Evolutionary conservation across 1,284 basidiomycete genomes (phyloP).

Genomic region (Inonotus obliquus): DNA sequence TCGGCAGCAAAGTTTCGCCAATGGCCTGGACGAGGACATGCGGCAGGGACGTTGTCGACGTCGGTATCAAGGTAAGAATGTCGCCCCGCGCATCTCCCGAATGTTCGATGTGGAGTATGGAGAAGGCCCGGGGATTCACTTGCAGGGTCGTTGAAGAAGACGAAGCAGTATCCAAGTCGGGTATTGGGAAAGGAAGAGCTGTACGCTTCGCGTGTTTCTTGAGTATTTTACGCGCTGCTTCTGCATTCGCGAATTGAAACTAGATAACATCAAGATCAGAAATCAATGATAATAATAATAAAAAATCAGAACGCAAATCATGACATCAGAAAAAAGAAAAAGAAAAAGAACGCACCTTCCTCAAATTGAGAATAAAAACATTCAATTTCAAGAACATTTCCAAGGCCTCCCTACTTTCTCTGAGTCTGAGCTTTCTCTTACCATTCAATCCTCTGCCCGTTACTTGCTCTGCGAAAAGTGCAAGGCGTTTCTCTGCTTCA

Average conservation of each 20-base stretch:
- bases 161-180: conserved; percentile 16
- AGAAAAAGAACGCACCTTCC: conserved; percentile 52
- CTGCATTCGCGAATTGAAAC: conserved; percentile 84
- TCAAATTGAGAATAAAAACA: conserved; percentile 77
- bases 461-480: conserved; percentile 67
- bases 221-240: conserved; percentile 86
- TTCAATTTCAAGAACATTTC: conserved; percentile 82
- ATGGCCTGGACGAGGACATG: conserved; percentile 83
- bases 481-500: conserved; percentile 71
- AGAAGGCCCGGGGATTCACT: background rate
- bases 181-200: conserved; percentile 47
- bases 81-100: conserved; percentile 2
- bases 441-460: conserved; percentile 58
- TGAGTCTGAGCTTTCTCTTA: conserved; percentile 53
- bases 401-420: conserved; percentile 62
- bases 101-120: background rate
- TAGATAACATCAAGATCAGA: conserved; percentile 28
- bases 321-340: conserved; percentile 14
- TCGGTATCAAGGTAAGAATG: conserved; percentile 23
- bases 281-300: too few relatives aligned
- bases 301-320: background rate
- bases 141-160: conserved; percentile 13
- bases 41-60: conserved; percentile 52
- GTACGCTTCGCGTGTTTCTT: conserved; percentile 95
- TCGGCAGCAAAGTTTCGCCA: conserved; percentile 78